Evolutionary conservation across 495 filamentous ascomycete genomes (phyloP).

Genomic region (Tuber magnatum): DNA sequence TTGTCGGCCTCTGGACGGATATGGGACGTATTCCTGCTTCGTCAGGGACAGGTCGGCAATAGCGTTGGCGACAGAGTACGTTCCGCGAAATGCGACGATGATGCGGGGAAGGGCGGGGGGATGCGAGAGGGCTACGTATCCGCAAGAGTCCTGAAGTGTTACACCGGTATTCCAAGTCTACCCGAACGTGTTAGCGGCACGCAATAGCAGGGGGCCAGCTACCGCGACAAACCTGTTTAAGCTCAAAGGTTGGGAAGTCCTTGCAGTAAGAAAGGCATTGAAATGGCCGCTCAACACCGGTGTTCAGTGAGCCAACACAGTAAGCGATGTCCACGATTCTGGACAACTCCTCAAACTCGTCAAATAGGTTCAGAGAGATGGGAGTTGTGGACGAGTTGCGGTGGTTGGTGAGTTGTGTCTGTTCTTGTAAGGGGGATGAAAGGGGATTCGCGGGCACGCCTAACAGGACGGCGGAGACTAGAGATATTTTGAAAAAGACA

Average conservation of each 20-base stretch:
- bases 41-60: conserved; percentile 79
- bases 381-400: neutral
- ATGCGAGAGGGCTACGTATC: conserved; percentile 84
- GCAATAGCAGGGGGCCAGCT: neutral
- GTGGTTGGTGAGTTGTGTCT: neutral
- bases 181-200: neutral
- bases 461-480: neutral
- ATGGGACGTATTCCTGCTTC: conserved; percentile 85
- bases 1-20: conserved; percentile 51
- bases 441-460: neutral
- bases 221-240: conserved; percentile 53
- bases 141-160: conserved; percentile 82
- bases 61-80: conserved; percentile 85
- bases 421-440: neutral
- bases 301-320: conserved; percentile 70
- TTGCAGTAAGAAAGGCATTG: conserved; percentile 72
- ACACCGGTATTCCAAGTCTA: conserved; percentile 86
- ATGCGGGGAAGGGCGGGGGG: conserved; percentile 54
- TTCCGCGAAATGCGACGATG: conserved; percentile 88
- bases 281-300: conserved; percentile 74
- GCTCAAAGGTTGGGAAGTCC: conserved; percentile 70
- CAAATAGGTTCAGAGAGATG: conserved; percentile 62
- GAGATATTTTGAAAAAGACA: neutral
- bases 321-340: conserved; percentile 91
- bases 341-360: conserved; percentile 73